Evolutionary conservation across 2,329 filamentous ascomycete species (phyloP), one percentile per base, ranked within the genome.

Genomic region (Monilinia vaccinii-corymbosi): DNA sequence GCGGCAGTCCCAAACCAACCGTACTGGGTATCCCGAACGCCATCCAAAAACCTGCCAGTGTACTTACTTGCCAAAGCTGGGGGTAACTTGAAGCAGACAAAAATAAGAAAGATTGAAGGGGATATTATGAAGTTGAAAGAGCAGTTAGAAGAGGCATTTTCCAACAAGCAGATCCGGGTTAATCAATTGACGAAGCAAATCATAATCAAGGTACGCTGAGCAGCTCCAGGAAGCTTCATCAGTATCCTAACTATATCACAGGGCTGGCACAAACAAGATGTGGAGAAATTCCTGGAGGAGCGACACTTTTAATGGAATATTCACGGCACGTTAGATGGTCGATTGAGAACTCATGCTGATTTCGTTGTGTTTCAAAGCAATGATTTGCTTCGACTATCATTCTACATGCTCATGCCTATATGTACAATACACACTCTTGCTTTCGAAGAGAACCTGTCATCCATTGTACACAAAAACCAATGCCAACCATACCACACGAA

Each of bases 91-190:
- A 83, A 85, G 68, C 75, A 88, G 68, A 95, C 93, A 6, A 74
- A 83, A 60, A 75, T 99, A 60, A 88, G 91, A 72, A 91, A 89
- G 74, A 81, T 93, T 53, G 84, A 90, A 60, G 94, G 94, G 18
- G 81, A 96, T 71, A 70, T 84, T 53, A 73, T 77, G 36, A 80
- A 77, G 3, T 72, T 97, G 64, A 79, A 82, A 63, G 73, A 80
- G 40, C 87, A 91, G 66, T 71, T 97, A 60, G 75, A 78, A 42
- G 70, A 75, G 23, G 80, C 78, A 13, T 73, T 96, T 46, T 74
- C 79, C 28, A 71, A 68, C 42, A 70, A 78, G 53, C 76, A 81
- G 16, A 75, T 84, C 8, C 76, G 86, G 46, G 75, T 71, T 18
- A 70, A 71, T 61, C 65, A 66, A 28, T 75, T 86, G 55, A 96